These are phyloP conservation scores for Auricularia cornea DNA, from an alignment of 768 basidiomycete species.

Conservation along the genomic window DNA sequence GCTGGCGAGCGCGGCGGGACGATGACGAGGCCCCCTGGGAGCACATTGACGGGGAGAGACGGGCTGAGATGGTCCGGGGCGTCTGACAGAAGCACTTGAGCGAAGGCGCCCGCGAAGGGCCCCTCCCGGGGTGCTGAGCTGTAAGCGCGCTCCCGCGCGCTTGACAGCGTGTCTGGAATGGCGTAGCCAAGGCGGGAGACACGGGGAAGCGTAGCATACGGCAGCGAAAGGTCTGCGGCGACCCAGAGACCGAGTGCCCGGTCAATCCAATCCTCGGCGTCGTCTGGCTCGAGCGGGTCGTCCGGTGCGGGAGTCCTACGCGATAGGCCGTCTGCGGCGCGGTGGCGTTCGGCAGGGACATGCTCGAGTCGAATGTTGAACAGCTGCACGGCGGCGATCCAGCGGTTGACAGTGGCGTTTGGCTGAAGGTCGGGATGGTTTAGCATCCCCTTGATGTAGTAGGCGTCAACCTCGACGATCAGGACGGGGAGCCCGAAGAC, in stretches of 20 bases:
- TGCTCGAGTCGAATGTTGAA: conserved; percentile 21
- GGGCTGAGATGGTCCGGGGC: too few species aligned
- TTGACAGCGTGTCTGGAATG: not conserved
- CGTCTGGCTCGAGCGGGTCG: not conserved
- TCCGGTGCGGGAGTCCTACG: not conserved
- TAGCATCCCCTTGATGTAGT: conserved; percentile 9
- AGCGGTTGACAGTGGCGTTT: conserved; percentile 6
- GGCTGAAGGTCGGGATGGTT: conserved; percentile 8
- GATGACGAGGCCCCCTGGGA: too few species aligned
- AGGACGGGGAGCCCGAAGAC: not conserved
- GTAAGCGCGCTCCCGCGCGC: not conserved
- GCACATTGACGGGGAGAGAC: too few species aligned
- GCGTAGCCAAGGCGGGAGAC: not conserved
- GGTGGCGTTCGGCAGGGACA: conserved; percentile 26
- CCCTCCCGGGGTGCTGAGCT: not conserved
- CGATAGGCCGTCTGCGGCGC: conserved; percentile 33
- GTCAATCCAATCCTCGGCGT: not conserved
- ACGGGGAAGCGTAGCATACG: not conserved
- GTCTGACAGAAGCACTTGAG: not conserved
- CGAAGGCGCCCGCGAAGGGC: not conserved
- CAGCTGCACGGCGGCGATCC: conserved; percentile 5
- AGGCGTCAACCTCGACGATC: conserved; percentile 6
- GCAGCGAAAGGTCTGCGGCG: not conserved
- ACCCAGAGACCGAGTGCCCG: not conserved
- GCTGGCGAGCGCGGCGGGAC: too few species aligned